Percentiles rank a stretch among this genome's conserved stretches.
phyloP scores from a whole-genome alignment of 345 rosid species.

The Schrenkiella parvula region DNA sequence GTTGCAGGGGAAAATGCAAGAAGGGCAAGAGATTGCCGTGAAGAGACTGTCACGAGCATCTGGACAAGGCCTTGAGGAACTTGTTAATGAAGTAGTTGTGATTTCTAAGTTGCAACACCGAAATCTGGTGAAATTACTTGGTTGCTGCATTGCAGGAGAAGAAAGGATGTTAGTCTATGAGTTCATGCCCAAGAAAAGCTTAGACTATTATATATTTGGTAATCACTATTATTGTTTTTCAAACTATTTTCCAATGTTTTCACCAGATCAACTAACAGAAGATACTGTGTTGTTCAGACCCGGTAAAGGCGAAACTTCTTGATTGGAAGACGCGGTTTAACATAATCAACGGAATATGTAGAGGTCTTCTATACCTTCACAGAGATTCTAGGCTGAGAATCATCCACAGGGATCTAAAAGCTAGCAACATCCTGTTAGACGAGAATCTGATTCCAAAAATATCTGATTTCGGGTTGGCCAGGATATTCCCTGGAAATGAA shows the following conservation, averaged over 20 bases:
- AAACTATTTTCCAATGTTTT: neutral
- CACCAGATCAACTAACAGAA: neutral
- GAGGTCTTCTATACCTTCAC: constrained; percentile 16
- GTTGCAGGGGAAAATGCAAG: constrained; percentile 43
- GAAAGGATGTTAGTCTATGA: constrained; percentile 64
- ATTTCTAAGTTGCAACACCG: constrained; percentile 64
- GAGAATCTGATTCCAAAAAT: constrained; percentile 46
- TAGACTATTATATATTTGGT: constrained; percentile 26
- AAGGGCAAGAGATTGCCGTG: constrained; percentile 51
- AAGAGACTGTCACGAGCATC: constrained; percentile 56
- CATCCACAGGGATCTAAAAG: neutral
- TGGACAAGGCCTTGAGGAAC: constrained; percentile 56
- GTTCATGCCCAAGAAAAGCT: constrained; percentile 45
- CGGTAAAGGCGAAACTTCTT: neutral
- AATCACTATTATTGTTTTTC: no score
- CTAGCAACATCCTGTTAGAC: constrained; percentile 34
- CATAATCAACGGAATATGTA: constrained; percentile 2
- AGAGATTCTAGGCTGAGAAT: constrained; percentile 14
- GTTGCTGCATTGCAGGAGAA: constrained; percentile 20
- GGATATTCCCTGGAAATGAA: constrained; percentile 37
- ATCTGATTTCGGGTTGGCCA: constrained; percentile 51
- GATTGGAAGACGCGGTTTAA: neutral
- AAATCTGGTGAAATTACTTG: constrained; percentile 49
- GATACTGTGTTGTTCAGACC: neutral
- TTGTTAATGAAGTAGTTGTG: constrained; percentile 55